Percentiles rank a stretch among this genome's conserved stretches.
Conservation (phyloP, 2,329 filamentous ascomycete genomes). For the Epichloe coenophiala region DNA sequence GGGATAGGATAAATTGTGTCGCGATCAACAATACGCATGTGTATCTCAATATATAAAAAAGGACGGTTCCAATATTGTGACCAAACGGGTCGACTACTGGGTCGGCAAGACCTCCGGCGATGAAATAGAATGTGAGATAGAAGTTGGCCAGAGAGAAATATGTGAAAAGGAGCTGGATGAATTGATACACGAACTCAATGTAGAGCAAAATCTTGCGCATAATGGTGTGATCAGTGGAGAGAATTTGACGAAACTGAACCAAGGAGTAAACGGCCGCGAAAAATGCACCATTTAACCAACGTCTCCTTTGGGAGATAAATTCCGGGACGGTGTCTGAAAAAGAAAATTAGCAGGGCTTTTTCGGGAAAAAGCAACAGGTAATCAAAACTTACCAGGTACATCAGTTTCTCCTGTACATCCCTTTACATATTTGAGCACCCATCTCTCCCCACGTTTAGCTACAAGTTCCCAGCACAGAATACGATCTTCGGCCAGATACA, state of each 20-base stretch:
- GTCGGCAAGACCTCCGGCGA: conserved; percentile 80
- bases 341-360: not conserved
- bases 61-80: conserved; percentile 66
- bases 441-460: conserved; percentile 84
- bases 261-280: conserved; percentile 97
- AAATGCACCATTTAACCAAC: conserved; percentile 98
- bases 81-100: conserved; percentile 77
- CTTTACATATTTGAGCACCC: conserved; percentile 98
- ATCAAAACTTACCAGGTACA: conserved; percentile 61
- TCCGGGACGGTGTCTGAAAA: conserved; percentile 72
- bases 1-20: conserved; percentile 89
- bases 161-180: conserved; percentile 84
- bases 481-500: conserved; percentile 83
- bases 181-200: conserved; percentile 91
- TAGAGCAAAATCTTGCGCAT: conserved; percentile 82
- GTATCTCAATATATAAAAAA: conserved; percentile 87
- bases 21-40: conserved; percentile 75
- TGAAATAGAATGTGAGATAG: conserved; percentile 97
- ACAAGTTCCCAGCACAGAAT: conserved; percentile 92
- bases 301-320: conserved; percentile 88
- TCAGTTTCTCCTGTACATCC: conserved; percentile 94
- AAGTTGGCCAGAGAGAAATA: conserved; percentile 98
- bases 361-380: not conserved
- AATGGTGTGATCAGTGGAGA: conserved; percentile 82
- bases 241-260: conserved; percentile 87